Percentiles rank a stretch among this genome's conserved stretches.
These are phyloP conservation scores for Kodamaea neixiangensis DNA, from an alignment of 805 yeast genomes.

Conservation along the genomic window DNA sequence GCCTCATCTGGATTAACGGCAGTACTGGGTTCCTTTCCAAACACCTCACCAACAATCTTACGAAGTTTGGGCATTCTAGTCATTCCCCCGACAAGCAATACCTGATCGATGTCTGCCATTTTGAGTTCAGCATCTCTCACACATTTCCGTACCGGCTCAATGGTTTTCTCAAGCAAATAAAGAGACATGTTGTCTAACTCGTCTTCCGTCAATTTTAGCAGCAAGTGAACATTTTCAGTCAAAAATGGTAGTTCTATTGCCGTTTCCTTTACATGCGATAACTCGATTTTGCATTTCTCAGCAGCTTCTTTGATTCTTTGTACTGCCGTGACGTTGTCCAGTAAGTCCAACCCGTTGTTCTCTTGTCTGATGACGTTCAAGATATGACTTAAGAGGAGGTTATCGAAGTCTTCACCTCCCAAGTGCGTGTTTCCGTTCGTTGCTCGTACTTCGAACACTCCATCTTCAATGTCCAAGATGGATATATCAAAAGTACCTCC, in stretches of 20 bases:
- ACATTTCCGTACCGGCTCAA: constrained; percentile 74
- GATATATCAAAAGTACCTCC: constrained; percentile 88
- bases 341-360: constrained; percentile 53
- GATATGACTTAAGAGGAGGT: constrained; percentile 57
- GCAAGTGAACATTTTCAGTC: constrained; percentile 60
- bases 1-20: constrained; percentile 74
- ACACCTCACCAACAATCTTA: constrained; percentile 57
- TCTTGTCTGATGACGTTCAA: constrained; percentile 56
- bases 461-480: constrained; percentile 73
- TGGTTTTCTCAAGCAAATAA: constrained; percentile 65
- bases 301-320: constrained; percentile 81
- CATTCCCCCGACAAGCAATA: constrained; percentile 85
- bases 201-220: constrained; percentile 59
- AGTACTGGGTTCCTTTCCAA: constrained; percentile 66
- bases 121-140: constrained; percentile 71
- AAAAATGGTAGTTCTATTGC: constrained; percentile 72
- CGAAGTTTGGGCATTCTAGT: constrained; percentile 85
- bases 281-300: constrained; percentile 73
- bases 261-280: constrained; percentile 64
- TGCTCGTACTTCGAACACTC: constrained; percentile 79
- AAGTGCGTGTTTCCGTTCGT: constrained; percentile 84
- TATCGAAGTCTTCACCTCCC: constrained; percentile 87
- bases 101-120: constrained; percentile 68
- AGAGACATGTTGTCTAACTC: constrained; percentile 68
- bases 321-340: constrained; percentile 55